These are phyloP conservation scores for Tolypocladium sp. DNA, from an alignment of 2,329 filamentous ascomycete species.

Conservation along the genomic window DNA sequence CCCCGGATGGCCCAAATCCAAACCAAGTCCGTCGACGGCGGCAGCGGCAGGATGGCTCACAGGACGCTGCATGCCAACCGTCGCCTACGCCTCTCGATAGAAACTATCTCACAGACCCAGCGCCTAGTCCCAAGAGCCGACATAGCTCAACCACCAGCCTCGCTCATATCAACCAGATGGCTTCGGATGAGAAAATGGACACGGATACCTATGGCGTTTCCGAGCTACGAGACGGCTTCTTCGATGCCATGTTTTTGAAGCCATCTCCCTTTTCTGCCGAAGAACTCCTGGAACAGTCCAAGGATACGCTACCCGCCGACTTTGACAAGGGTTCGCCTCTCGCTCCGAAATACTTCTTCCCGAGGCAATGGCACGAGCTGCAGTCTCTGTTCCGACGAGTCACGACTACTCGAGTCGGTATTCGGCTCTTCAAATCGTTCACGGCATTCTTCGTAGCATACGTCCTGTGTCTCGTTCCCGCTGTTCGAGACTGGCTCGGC, in stretches of 20 bases:
- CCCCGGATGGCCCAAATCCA: background rate
- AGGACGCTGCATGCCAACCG: background rate
- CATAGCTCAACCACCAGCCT: constrained; percentile 20
- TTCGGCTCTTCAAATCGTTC: constrained; percentile 43
- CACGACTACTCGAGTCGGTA: constrained; percentile 38
- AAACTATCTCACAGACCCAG: constrained; percentile 7
- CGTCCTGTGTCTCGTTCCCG: constrained; percentile 42
- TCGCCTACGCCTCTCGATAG: constrained; percentile 1
- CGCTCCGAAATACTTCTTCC: constrained; percentile 35
- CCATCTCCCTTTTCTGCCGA: constrained; percentile 26
- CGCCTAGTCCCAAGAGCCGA: constrained; percentile 2
- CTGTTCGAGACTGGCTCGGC: constrained; percentile 39
- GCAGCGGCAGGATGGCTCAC: background rate
- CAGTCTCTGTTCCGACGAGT: constrained; percentile 28
- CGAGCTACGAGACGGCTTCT: constrained; percentile 37
- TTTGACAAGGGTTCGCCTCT: constrained; percentile 38
- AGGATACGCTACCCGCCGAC: constrained; percentile 34
- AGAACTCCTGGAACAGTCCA: constrained; percentile 29
- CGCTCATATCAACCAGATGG: constrained; percentile 22
- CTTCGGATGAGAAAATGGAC: constrained; percentile 23
- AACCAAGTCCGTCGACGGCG: background rate
- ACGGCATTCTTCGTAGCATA: constrained; percentile 49
- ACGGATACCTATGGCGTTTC: constrained; percentile 31
- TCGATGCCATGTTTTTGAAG: constrained; percentile 38
- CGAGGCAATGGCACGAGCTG: constrained; percentile 36